Percentiles rank a stretch among this genome's conserved stretches.
These are phyloP conservation scores for Glonium stellatum DNA, from an alignment of 495 filamentous ascomycete species.

Conservation along the genomic window DNA sequence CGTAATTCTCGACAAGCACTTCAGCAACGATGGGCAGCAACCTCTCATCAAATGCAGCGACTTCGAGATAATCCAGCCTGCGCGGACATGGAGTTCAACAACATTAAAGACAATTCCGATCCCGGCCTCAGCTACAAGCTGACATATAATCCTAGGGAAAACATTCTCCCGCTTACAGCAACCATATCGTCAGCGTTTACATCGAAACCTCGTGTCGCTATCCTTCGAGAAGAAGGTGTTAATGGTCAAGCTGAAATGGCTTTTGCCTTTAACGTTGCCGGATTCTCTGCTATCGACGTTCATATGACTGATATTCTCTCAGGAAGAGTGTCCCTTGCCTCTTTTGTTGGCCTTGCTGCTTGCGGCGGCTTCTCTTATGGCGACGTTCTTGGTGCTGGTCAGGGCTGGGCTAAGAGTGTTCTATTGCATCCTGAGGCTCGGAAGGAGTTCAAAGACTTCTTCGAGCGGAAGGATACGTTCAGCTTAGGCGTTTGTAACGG, in stretches of 20 bases:
- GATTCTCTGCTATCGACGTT: conserved; percentile 86
- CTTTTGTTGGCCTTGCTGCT: conserved; percentile 81
- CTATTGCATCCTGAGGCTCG: conserved; percentile 73
- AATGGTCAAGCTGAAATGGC: conserved; percentile 97
- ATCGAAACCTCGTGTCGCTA: conserved; percentile 78
- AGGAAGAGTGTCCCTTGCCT: conserved; percentile 64
- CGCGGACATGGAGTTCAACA: conserved; percentile 76
- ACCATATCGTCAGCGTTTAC: conserved; percentile 64
- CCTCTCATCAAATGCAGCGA: conserved; percentile 86
- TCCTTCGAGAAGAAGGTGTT: conserved; percentile 89
- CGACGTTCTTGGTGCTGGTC: conserved; percentile 89
- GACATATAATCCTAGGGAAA: conserved; percentile 73
- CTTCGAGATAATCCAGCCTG: conserved; percentile 82
- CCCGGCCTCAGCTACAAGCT: conserved; percentile 82
- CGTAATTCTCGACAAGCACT: conserved; percentile 62
- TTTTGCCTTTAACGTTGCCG: conserved; percentile 86
- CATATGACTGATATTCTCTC: conserved; percentile 94
- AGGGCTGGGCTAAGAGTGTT: conserved; percentile 94
- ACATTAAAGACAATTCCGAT: conserved; percentile 66
- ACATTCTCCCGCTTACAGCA: conserved; percentile 59
- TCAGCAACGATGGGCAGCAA: conserved; percentile 82
- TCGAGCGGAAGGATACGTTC: conserved; percentile 83
- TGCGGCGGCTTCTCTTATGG: conserved; percentile 98
- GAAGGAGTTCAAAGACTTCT: conserved; percentile 74
- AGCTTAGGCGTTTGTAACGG: conserved; percentile 94